These are phyloP conservation scores for Didymosphaeria variabile DNA, from an alignment of 2,329 filamentous ascomycete species.

Conservation along the genomic window DNA sequence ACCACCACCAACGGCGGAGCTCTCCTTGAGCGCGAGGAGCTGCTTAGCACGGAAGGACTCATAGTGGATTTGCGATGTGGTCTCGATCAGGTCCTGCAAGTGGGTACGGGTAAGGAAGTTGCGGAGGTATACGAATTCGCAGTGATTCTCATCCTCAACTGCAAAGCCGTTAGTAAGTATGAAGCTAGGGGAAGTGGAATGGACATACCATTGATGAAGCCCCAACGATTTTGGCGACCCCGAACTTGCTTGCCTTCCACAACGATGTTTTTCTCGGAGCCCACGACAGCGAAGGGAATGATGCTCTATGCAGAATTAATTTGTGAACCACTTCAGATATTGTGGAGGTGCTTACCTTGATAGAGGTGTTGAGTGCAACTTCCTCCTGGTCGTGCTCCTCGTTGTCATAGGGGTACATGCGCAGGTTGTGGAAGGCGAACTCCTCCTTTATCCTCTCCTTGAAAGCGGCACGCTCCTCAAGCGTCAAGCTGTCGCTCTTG, in stretches of 20 bases:
- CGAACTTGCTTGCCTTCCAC: slow-evolving; percentile 97
- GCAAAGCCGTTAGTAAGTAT: slow-evolving; percentile 24
- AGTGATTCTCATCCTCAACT: slow-evolving; percentile 98
- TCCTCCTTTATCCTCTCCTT: slow-evolving; percentile 99
- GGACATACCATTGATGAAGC: slow-evolving; percentile 80
- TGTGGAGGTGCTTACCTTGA: slow-evolving; percentile 74
- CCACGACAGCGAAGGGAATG: slow-evolving; percentile 96
- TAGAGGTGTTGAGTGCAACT: slow-evolving; percentile 89
- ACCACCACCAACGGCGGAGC: slow-evolving; percentile 79
- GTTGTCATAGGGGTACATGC: slow-evolving; percentile 99
- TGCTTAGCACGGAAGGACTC: slow-evolving; percentile 99
- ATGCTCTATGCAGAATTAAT: slow-evolving; percentile 71
- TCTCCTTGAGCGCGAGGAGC: slow-evolving; percentile 96
- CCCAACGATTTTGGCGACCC: slow-evolving; percentile 98
- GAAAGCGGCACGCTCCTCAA: slow-evolving; percentile 95
- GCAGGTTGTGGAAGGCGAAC: slow-evolving; percentile 98
- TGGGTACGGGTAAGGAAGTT: slow-evolving; percentile 99
- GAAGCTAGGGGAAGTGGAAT: neutral
- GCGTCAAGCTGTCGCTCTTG: slow-evolving; percentile 94
- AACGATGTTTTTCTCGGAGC: slow-evolving; percentile 97
- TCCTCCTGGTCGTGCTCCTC: slow-evolving; percentile 99
- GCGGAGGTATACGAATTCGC: slow-evolving; percentile 97
- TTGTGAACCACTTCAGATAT: neutral
- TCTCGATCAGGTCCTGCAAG: slow-evolving; percentile 98
- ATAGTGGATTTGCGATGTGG: slow-evolving; percentile 99